These are phyloP conservation scores for Gossypium arboreum DNA, from an alignment of 345 rosid species.

Conservation along the genomic window DNA sequence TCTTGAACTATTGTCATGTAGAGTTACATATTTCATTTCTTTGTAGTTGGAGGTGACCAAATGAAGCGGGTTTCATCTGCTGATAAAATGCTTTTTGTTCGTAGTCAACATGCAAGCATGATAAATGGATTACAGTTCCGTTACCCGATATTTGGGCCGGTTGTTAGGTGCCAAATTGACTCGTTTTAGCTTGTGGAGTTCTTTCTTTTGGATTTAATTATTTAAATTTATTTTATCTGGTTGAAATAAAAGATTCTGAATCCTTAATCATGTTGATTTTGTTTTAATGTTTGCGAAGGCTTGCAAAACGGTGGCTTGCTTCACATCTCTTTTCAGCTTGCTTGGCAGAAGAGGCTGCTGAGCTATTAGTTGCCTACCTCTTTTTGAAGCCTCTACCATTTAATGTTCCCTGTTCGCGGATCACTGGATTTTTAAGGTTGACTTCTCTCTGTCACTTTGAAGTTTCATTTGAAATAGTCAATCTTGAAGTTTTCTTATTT, in stretches of 20 bases:
- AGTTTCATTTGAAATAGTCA: not conserved
- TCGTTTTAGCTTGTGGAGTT: slow-evolving; percentile 15
- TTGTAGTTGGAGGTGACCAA: slow-evolving; percentile 51
- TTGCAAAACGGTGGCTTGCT: slow-evolving; percentile 93
- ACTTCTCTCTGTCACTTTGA: not conserved
- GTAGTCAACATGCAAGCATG: slow-evolving; percentile 91
- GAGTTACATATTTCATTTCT: slow-evolving; percentile 15
- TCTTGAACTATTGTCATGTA: slow-evolving; percentile 16
- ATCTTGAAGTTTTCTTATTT: not conserved
- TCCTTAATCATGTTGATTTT: not conserved
- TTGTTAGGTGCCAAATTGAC: slow-evolving; percentile 53
- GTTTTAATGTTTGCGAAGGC: slow-evolving; percentile 41
- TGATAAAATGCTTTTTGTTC: slow-evolving; percentile 67
- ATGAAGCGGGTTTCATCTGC: slow-evolving; percentile 49
- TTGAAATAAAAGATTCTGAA: slow-evolving; percentile 4
- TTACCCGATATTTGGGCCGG: slow-evolving; percentile 61
- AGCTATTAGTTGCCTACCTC: slow-evolving; percentile 73
- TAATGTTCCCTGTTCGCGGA: slow-evolving; percentile 68
- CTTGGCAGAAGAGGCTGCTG: slow-evolving; percentile 81
- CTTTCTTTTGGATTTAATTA: not conserved
- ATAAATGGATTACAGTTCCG: slow-evolving; percentile 75
- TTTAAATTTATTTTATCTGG: not conserved
- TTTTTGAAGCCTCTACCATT: slow-evolving; percentile 82
- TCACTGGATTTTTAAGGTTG: slow-evolving; percentile 86
- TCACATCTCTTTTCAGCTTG: slow-evolving; percentile 91